phyloP scores from a whole-genome alignment of 345 rosid species.

The Physaria fendleri region DNA sequence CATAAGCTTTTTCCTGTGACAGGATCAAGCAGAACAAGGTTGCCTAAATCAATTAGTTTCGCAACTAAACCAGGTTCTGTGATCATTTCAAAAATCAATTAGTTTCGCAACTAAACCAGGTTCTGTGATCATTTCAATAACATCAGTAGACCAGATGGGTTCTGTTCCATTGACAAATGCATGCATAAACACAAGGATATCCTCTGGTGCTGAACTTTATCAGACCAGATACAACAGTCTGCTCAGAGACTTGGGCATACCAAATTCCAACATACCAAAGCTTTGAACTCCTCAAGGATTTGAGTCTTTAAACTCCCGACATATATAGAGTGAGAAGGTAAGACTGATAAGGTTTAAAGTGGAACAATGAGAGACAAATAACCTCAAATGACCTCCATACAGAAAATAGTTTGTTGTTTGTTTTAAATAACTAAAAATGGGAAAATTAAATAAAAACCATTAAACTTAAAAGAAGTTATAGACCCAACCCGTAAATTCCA shows the following conservation, averaged over 20 bases:
- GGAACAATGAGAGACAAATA: too few relatives aligned
- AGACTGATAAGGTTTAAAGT: too few relatives aligned
- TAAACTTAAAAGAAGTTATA: too few relatives aligned
- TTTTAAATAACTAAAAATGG: too few relatives aligned
- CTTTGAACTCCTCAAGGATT: constrained; percentile 36
- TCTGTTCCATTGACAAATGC: constrained; percentile 19
- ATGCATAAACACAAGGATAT: constrained; percentile 28
- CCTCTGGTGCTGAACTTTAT: constrained; percentile 36
- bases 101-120: constrained; percentile 36
- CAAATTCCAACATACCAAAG: constrained; percentile 63
- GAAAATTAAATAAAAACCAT: too few relatives aligned
- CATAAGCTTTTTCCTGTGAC: constrained; percentile 28
- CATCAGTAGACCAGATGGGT: constrained; percentile 45
- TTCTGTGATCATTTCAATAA: not conserved
- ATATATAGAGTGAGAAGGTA: too few relatives aligned
- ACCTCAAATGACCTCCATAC: too few relatives aligned
- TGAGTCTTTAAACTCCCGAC: too few relatives aligned
- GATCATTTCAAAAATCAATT: constrained; percentile 39
- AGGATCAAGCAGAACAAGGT: constrained; percentile 45
- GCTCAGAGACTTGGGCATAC: constrained; percentile 41
- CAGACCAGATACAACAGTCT: constrained; percentile 40
- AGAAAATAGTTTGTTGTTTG: too few relatives aligned
- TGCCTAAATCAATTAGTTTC: constrained; percentile 52
- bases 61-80: constrained; percentile 23
- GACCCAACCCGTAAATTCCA: too few relatives aligned